Evolutionary conservation across 495 filamentous ascomycete species (phyloP), one percentile per base, ranked within the genome.

Genomic region (Neurospora terricola): DNA sequence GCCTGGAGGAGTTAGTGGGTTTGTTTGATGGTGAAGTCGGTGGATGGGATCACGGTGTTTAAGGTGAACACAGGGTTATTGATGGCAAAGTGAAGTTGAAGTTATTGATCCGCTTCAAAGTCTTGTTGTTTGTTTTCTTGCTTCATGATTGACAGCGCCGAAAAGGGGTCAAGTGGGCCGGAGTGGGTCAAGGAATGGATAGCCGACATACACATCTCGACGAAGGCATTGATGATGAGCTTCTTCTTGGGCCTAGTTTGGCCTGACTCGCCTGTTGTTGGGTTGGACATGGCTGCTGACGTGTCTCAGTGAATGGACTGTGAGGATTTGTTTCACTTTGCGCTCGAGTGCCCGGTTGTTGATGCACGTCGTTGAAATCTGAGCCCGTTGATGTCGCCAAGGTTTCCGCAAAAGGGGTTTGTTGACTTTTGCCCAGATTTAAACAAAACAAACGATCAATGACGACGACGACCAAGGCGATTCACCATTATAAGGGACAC

Each of bases 171-270:
- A 30, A 62, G 54, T 62, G 27, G 54, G 54, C 27, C 23, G 14
- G 14, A 30, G 54, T 38, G 34, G 34, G n/a, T 45, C 10, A 69
- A 6, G 39, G 7, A n/a, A 12, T 38, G 43, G 11, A 48, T 12
- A 5, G 59, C 0, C 3, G 37, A 79, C 81, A 72, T 78, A 81
- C 81, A 80, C 82, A 81, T 88, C 84, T 87, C 86, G 37, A 89
- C 89, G 74, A 91, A 91, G 37, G 88, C 89, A 80, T 91, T 91
- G 72, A 91, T 78, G 72, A 91, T 85, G 37, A 90, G 86, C 59
- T 86, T 85, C 78, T 90, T 90, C 77, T 87, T 90, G 37, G 73
- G 71, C 71, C 48, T 73, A 5, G 71, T 12, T 18, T 69, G 54
- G 30, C 62, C 70, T 69, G 59, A 34, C 69, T 38, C 30, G 36